Evolutionary conservation across 345 rosid genomes (phyloP), one percentile per base, ranked within the genome.

Genomic region (Populus nigra): DNA sequence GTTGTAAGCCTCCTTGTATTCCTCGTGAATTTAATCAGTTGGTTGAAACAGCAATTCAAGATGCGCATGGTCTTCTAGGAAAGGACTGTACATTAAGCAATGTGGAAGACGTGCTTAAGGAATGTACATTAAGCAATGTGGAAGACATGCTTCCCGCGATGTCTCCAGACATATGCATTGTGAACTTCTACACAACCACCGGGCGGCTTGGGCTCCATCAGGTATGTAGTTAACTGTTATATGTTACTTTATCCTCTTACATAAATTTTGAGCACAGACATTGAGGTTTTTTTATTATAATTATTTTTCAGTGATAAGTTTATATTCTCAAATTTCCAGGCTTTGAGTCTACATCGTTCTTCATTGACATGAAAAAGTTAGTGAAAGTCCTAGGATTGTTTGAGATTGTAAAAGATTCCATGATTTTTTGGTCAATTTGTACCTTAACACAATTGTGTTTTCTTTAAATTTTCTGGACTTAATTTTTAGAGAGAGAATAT

Each of bases 131-230:
- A 17, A 78, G 43, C 63, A 49, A 65, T 49, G 72, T 55, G 66
- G 71, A 78, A 72, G 65, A 78, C 11, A 63, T 65, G 27, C 65
- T 72, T 49, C 80, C 80, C 65, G 35, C 50, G 47, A 78, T 72
- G 72, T 43, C 75, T 41, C 80, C 80, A 33, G 17, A 78, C 66
- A 72, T 78, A 63, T 71, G 80, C 74, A 78, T 72, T 47, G 65
- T 62, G 12, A 78, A 78, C 63, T 78, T 78, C 45, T 78, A 78
- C 39, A 63, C 80, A 61, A 31, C 70, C 23, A 72, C 20, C 5
- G 80, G 80, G 12, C 29, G 71, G n/a, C 80, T 78, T 49, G 80
- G 80, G 63, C 76, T 65, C 22, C 81, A 78, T 78, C 76, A 78
- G 72, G 76, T 78, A 2, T 61, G 68, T 38, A 15, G 5, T 17